These are phyloP conservation scores for Orbilia javanica DNA, from an alignment of 2,329 filamentous ascomycete genomes.

Conservation along the genomic window DNA sequence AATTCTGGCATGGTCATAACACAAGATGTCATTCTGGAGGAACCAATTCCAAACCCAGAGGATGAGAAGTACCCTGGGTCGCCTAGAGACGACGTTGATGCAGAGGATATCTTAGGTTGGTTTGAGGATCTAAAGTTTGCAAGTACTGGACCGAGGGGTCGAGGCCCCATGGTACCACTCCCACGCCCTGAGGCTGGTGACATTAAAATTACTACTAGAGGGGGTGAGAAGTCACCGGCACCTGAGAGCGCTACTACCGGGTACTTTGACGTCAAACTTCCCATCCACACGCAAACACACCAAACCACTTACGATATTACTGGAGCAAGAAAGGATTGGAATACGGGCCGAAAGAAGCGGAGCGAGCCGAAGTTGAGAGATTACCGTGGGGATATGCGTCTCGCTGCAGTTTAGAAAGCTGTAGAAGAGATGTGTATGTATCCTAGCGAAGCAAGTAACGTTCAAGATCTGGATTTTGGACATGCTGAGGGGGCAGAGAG, in stretches of 20 bases:
- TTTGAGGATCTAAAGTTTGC: constrained; percentile 57
- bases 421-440: background rate
- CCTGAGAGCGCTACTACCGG: background rate
- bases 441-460: background rate
- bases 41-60: constrained; percentile 32
- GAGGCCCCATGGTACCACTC: constrained; percentile 46
- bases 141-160: constrained; percentile 40
- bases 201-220: constrained; percentile 12
- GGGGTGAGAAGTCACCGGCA: background rate
- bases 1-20: constrained; percentile 31
- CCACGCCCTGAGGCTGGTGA: constrained; percentile 48
- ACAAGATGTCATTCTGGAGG: constrained; percentile 49
- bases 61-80: constrained; percentile 33
- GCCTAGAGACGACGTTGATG: constrained; percentile 53
- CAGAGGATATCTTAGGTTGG: constrained; percentile 54
- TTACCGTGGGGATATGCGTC: constrained; percentile 25
- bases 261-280: constrained; percentile 50
- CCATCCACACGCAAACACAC: constrained; percentile 16
- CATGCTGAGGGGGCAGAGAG: background rate
- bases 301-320: constrained; percentile 23
- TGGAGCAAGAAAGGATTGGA: constrained; percentile 40
- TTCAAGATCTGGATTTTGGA: constrained; percentile 6
- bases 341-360: constrained; percentile 47
- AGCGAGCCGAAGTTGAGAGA: constrained; percentile 44
- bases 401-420: constrained; percentile 49